Percentiles rank a stretch among this genome's conserved stretches.
Evolutionary conservation across 78 protist genomes (phyloP).

Genomic region (Pigoraptor vietnamica): DNA sequence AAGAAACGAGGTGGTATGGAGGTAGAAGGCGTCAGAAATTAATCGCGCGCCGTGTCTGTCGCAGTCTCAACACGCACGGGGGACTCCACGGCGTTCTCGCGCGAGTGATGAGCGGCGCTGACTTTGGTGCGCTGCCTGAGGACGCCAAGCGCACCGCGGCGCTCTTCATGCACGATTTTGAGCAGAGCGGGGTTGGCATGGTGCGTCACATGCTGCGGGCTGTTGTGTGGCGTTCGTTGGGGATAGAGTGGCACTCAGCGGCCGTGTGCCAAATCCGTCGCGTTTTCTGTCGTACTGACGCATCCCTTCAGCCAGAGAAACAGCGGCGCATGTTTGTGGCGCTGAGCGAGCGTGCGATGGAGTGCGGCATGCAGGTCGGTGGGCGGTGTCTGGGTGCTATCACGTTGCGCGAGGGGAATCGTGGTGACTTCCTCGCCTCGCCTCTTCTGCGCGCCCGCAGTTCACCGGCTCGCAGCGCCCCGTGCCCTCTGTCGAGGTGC

Average conservation of each 20-base stretch:
- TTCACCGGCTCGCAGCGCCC: background rate
- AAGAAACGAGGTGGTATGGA: background rate
- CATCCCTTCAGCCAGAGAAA: background rate
- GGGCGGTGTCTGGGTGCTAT: background rate
- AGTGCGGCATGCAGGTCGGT: background rate
- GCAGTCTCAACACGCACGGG: background rate
- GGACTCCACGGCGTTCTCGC: background rate
- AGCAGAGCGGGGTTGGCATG: slow-evolving; percentile 7
- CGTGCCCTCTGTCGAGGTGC: background rate
- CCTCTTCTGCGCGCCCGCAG: background rate
- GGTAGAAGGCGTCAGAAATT: background rate
- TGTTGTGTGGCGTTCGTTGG: background rate
- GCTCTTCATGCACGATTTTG: slow-evolving; percentile 29
- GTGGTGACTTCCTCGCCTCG: too few species aligned
- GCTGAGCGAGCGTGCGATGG: background rate
- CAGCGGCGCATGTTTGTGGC: background rate
- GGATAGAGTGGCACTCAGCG: too few species aligned
- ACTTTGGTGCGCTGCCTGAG: background rate
- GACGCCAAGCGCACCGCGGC: slow-evolving; percentile 24
- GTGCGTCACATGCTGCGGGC: background rate
- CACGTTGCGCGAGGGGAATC: too few species aligned
- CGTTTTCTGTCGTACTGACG: background rate
- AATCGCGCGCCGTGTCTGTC: background rate
- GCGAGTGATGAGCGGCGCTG: background rate
- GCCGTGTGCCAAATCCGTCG: too few species aligned